A percentile compares a stretch with the other conserved stretches of the same genome.
phyloP scores from a whole-genome alignment of 129 eudicot genomes.

The Erigeron canadensis region DNA sequence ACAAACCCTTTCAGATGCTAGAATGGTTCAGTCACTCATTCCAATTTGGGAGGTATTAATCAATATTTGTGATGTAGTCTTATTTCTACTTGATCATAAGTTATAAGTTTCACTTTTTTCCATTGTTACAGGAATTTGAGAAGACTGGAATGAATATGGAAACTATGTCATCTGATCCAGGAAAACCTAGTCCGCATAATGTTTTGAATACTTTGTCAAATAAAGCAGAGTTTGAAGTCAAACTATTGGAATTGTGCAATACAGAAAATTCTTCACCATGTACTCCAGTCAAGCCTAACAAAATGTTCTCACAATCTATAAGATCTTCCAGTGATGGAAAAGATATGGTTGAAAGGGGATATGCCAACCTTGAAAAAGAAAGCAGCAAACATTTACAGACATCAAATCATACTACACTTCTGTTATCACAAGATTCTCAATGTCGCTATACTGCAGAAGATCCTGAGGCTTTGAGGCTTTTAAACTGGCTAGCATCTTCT shows the following conservation, averaged over 20 bases:
- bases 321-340: constrained; percentile 32
- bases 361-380: constrained; percentile 1
- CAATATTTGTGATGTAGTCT: constrained; percentile 13
- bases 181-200: constrained; percentile 64
- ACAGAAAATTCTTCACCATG: constrained; percentile 34
- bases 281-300: constrained; percentile 28
- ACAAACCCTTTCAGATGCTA: constrained; percentile 67
- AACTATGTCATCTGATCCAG: constrained; percentile 50
- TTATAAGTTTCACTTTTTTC: constrained; percentile 15
- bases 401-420: constrained; percentile 21
- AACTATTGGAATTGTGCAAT: constrained; percentile 45
- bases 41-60: constrained; percentile 98
- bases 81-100: constrained; percentile 9
- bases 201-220: constrained; percentile 52
- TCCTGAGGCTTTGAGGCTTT: constrained; percentile 72
- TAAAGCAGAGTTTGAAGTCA: constrained; percentile 46
- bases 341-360: constrained; percentile 30
- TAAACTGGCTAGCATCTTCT: constrained; percentile 98
- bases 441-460: constrained; percentile 41
- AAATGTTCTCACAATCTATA: constrained; percentile 23
- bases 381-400: constrained; percentile 24
- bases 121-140: constrained; percentile 59
- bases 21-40: constrained; percentile 93
- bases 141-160: constrained; percentile 68
- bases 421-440: constrained; percentile 24